Evolutionary conservation across 1,139 yeast genomes (phyloP).

Genomic region (Lodderomyces jiufengensis): DNA sequence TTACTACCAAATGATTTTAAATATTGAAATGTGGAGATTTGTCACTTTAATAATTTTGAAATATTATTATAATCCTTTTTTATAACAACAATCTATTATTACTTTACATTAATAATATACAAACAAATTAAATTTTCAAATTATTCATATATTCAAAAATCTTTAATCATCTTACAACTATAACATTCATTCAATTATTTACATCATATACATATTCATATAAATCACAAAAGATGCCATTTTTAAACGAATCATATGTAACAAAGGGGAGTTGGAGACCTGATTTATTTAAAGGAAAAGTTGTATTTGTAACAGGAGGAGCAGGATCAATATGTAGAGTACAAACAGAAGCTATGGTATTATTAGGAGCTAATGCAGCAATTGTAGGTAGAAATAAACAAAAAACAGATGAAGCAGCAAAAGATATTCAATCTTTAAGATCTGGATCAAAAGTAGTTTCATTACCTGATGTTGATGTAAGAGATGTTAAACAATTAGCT

Average conservation of each 20-base stretch:
- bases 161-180: neutral
- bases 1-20: no score
- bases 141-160: no score
- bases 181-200: neutral
- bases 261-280: constrained; percentile 42
- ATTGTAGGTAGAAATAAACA: constrained; percentile 72
- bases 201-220: neutral
- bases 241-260: constrained; percentile 25
- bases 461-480: constrained; percentile 69
- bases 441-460: constrained; percentile 64
- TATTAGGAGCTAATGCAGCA: constrained; percentile 82
- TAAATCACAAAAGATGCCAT: constrained; percentile 7
- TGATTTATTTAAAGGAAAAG: constrained; percentile 73
- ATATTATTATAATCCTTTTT: no score
- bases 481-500: constrained; percentile 55
- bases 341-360: constrained; percentile 77
- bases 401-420: constrained; percentile 64
- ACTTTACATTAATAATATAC: no score
- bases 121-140: no score
- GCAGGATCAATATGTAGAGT: constrained; percentile 90
- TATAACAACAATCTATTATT: no score
- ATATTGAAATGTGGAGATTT: no score
- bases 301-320: constrained; percentile 90
- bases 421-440: constrained; percentile 56
- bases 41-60: no score